Conservation (phyloP, 2,329 filamentous ascomycete genomes). For the Fusarium protoensiforme region DNA sequence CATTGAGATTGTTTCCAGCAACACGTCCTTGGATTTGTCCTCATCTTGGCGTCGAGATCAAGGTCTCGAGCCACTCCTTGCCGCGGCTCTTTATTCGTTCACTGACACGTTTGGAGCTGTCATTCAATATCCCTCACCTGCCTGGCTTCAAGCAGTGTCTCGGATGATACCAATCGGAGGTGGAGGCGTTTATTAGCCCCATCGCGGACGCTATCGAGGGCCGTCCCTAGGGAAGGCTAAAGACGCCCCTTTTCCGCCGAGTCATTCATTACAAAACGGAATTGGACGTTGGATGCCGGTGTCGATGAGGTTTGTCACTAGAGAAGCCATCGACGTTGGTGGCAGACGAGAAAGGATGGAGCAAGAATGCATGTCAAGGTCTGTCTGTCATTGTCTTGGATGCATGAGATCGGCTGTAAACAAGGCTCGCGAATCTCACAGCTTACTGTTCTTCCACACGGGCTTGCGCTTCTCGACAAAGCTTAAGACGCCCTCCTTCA, state of each 20-base stretch:
- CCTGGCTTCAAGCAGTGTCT: slow-evolving; percentile 1
- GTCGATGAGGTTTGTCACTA: not conserved
- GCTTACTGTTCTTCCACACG: slow-evolving; percentile 72
- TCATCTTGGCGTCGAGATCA: slow-evolving; percentile 23
- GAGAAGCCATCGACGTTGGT: slow-evolving; percentile 29
- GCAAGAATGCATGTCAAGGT: slow-evolving; percentile 1
- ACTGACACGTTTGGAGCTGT: slow-evolving; percentile 5
- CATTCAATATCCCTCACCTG: slow-evolving; percentile 20
- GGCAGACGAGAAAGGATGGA: slow-evolving; percentile 2
- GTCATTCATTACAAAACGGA: not conserved
- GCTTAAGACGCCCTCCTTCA: slow-evolving; percentile 77
- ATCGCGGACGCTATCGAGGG: slow-evolving; percentile 32
- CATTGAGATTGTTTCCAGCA: slow-evolving; percentile 13
- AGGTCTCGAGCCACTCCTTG: slow-evolving; percentile 1
- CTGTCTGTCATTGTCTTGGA: not conserved
- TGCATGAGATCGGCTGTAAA: not conserved
- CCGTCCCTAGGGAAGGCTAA: slow-evolving; percentile 33
- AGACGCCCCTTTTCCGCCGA: not conserved
- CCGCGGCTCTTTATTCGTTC: slow-evolving; percentile 3
- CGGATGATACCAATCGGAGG: slow-evolving; percentile 24
- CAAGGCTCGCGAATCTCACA: slow-evolving; percentile 51
- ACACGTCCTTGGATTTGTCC: slow-evolving; percentile 6
- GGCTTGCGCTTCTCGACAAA: slow-evolving; percentile 82
- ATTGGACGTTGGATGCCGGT: not conserved
- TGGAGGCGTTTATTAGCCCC: slow-evolving; percentile 1